Evolutionary conservation across 78 protist genomes (phyloP), one percentile per base, ranked within the genome.

Genomic region (Parvularia atlantis): DNA sequence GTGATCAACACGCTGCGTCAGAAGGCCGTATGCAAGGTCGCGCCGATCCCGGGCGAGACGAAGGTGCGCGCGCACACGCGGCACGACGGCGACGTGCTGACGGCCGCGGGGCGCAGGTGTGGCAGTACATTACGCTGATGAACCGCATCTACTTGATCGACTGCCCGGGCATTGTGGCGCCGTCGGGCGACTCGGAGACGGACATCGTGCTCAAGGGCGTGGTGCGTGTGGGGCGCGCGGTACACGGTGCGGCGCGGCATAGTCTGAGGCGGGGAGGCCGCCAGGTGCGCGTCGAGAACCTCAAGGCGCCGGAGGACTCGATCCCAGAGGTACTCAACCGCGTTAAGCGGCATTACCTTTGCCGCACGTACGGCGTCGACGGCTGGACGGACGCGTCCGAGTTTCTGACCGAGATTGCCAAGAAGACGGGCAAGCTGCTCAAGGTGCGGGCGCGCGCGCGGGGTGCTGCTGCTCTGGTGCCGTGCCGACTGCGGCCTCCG

Each of bases 21-120:
- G 58, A 90, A 94, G 76, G 57, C 43, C 28, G 96, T 81, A 33
- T 91, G 98, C 83, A 83, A 76, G 60, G 97, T 89, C 10, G 99
- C 99, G 0, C 99, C 99, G 17, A 80, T 93, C 35, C 98, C 99
- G 0, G 99, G 99, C 20, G 95, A 96, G 81, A 97, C 99, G 16
- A 96, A 96, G 71, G 95, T 65, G 54, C n/a, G 36, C 22, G 41
- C n/a, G 26, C 40, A 36, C 65, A 36, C 44, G 1, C n/a, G 1
- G 16, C 43, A 4, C 43, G 56, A 65, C 57, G 10, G 26, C 3
- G 26, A 41, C 28, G 7, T 3, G 6, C 70, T 9, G 1, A 24
- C 57, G n/a, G 26, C 46, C 19, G 46, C 9, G 46, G 46, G 19
- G 19, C 46, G 14, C n/a, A 76, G 75, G 96, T 95, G n/a, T 97